Conservation (phyloP, 179 eudicot species). For the Silene noctiflora region DNA sequence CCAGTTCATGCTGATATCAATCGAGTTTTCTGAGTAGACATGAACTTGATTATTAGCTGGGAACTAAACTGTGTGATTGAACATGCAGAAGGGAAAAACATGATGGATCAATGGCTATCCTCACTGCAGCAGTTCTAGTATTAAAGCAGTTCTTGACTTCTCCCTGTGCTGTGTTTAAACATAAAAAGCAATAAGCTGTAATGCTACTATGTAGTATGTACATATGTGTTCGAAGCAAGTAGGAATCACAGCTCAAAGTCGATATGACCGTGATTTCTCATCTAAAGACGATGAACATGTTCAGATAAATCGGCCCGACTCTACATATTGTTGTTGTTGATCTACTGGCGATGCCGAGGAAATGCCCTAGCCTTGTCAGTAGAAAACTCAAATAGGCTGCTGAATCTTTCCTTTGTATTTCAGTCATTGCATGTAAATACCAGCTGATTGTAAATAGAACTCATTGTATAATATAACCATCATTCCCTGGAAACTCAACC, state of each 20-base stretch:
- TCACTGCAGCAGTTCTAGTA: slow-evolving; percentile 47
- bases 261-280: too few species aligned
- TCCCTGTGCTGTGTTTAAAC: slow-evolving; percentile 9
- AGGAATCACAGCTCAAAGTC: not conserved
- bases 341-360: not conserved
- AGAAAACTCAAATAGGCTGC: slow-evolving; percentile 7
- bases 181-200: not conserved
- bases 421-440: slow-evolving; percentile 24
- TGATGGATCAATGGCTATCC: slow-evolving; percentile 79
- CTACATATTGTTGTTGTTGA: not conserved
- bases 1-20: too few species aligned
- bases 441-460: slow-evolving; percentile 25
- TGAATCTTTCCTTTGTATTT: not conserved
- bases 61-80: slow-evolving; percentile 18
- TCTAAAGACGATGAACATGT: slow-evolving; percentile 5
- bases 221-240: not conserved
- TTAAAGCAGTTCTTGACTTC: not conserved
- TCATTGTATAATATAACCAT: slow-evolving; percentile 2
- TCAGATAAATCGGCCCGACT: not conserved
- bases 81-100: slow-evolving; percentile 52
- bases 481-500: not conserved
- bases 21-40: too few species aligned
- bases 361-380: not conserved
- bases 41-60: not conserved
- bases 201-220: slow-evolving; percentile 8